phyloP scores from a whole-genome alignment of 2,329 filamentous ascomycete species.

The Magnaporthiopsis poae region DNA sequence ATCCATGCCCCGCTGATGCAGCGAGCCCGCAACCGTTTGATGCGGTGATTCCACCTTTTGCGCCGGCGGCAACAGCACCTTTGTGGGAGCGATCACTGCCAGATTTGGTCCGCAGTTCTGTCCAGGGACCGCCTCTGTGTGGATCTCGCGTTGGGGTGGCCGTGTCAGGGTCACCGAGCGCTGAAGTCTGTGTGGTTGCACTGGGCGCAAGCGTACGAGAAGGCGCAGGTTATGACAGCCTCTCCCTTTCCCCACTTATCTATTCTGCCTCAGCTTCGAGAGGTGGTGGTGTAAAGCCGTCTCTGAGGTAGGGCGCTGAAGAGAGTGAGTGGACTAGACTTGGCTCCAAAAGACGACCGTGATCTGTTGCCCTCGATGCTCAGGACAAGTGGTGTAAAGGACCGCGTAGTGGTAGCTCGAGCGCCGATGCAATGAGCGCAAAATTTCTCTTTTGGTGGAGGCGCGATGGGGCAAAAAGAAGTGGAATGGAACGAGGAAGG shows the following conservation, averaged over 20 bases:
- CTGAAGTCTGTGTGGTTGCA: not conserved
- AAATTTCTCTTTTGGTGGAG: not conserved
- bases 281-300: no score
- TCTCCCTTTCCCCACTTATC: not conserved
- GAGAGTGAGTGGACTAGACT: no score
- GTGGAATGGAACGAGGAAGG: not conserved
- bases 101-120: conserved; percentile 41
- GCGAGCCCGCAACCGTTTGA: conserved; percentile 42
- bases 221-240: not conserved
- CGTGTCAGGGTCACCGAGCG: not conserved
- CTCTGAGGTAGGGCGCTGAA: no score
- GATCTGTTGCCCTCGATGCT: not conserved
- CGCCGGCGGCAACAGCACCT: conserved; percentile 55
- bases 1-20: conserved; percentile 61
- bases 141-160: not conserved
- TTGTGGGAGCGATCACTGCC: conserved; percentile 51
- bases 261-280: not conserved
- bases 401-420: not conserved
- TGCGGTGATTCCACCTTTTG: conserved; percentile 53
- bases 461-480: not conserved
- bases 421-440: not conserved
- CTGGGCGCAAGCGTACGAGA: not conserved
- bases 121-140: conserved; percentile 20
- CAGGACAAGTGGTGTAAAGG: not conserved
- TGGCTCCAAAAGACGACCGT: no score